Evolutionary conservation across 1,284 basidiomycete genomes (phyloP).

Genomic region (Ceratobasidium sp.): DNA sequence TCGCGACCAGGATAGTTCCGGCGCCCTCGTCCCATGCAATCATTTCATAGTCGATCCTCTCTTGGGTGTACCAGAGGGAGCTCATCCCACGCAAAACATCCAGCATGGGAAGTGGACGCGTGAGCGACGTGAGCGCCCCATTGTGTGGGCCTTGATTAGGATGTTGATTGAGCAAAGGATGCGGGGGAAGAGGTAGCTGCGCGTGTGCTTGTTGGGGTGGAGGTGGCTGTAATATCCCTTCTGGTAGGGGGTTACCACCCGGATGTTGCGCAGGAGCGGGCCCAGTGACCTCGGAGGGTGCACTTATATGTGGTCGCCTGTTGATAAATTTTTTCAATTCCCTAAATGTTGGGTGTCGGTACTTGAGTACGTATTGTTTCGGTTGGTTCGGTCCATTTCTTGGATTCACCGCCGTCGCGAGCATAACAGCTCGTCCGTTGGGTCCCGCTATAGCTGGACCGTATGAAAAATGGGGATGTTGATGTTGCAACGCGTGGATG

Average conservation of each 20-base stretch:
- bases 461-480: slow-evolving; percentile 13
- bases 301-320: background rate
- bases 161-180: background rate
- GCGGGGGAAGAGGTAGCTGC: slow-evolving; percentile 5
- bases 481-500: slow-evolving; percentile 18
- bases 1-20: slow-evolving; percentile 5
- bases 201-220: background rate
- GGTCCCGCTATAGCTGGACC: slow-evolving; percentile 17
- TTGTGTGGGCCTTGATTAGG: background rate
- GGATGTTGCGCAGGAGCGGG: background rate
- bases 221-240: background rate
- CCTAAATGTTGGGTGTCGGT: slow-evolving; percentile 5
- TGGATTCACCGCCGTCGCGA: background rate
- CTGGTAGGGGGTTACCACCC: background rate
- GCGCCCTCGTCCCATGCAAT: slow-evolving; percentile 34
- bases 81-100: slow-evolving; percentile 14
- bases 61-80: background rate
- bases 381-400: slow-evolving; percentile 7
- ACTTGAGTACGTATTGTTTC: slow-evolving; percentile 24
- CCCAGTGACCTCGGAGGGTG: background rate
- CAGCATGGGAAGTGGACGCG: background rate
- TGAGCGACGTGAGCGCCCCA: background rate
- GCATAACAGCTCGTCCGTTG: slow-evolving; percentile 23
- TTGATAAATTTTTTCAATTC: slow-evolving; percentile 1
- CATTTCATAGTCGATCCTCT: background rate